phyloP scores from a whole-genome alignment of 768 basidiomycete species.

The Pluteus cervinus region DNA sequence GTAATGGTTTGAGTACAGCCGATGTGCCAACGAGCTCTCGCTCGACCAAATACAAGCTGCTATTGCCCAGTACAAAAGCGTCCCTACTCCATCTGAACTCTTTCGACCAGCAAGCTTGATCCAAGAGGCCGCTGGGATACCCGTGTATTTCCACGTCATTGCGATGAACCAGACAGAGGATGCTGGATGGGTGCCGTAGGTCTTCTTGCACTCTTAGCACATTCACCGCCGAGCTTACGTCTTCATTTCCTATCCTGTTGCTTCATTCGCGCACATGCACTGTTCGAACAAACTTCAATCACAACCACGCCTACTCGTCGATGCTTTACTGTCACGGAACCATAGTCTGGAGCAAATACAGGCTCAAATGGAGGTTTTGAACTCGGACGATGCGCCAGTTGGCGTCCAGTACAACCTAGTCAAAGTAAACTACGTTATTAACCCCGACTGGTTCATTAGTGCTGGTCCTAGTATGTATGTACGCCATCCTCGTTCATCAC shows the following conservation, averaged over 20 bases:
- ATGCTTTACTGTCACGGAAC: no score
- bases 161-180: constrained; percentile 6
- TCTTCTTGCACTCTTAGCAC: neutral
- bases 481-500: no score
- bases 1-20: no score
- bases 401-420: constrained; percentile 31
- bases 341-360: constrained; percentile 30
- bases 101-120: no score
- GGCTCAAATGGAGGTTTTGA: constrained; percentile 34
- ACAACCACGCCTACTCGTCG: no score
- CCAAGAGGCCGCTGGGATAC: neutral
- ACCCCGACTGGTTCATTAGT: constrained; percentile 36
- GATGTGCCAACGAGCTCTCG: no score
- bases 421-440: constrained; percentile 30
- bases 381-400: constrained; percentile 28
- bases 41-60: no score
- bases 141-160: constrained; percentile 13
- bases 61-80: no score
- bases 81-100: no score
- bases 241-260: no score
- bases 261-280: no score
- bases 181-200: constrained; percentile 16
- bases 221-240: neutral
- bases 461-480: constrained; percentile 22
- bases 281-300: no score